phyloP scores from a whole-genome alignment of 2,329 filamentous ascomycete genomes.

The Colletotrichum orchidophilum region DNA sequence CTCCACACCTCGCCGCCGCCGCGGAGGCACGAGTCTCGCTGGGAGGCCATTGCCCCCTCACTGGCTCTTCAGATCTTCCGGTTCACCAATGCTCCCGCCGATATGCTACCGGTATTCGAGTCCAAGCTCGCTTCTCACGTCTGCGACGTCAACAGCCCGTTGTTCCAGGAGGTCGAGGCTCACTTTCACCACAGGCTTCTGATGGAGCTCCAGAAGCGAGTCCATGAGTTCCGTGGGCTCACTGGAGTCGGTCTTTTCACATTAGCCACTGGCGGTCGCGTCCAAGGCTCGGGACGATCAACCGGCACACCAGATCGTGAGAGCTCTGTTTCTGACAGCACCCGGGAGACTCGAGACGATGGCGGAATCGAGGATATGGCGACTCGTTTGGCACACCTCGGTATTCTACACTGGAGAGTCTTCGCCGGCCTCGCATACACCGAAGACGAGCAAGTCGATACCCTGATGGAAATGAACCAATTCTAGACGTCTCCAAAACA shows the following conservation, averaged over 20 bases:
- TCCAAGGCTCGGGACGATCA: slow-evolving; percentile 48
- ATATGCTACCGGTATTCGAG: slow-evolving; percentile 59
- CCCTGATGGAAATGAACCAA: slow-evolving; percentile 43
- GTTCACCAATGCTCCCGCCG: slow-evolving; percentile 60
- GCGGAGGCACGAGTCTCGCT: slow-evolving; percentile 55
- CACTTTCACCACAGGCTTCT: slow-evolving; percentile 60
- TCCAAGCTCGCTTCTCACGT: slow-evolving; percentile 57
- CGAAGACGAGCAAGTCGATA: slow-evolving; percentile 48
- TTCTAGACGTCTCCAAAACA: slow-evolving; percentile 30
- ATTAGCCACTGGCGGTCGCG: slow-evolving; percentile 61
- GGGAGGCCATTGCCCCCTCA: slow-evolving; percentile 61
- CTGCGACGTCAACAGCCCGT: slow-evolving; percentile 51
- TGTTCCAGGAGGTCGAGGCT: slow-evolving; percentile 60
- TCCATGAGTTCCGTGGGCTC: slow-evolving; percentile 62
- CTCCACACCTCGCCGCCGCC: slow-evolving; percentile 60
- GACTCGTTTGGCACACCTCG: slow-evolving; percentile 82
- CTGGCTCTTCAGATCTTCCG: slow-evolving; percentile 68
- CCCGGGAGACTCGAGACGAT: slow-evolving; percentile 59
- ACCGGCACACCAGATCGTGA: slow-evolving; percentile 44
- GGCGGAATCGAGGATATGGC: slow-evolving; percentile 73
- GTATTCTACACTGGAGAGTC: slow-evolving; percentile 88
- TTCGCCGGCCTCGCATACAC: slow-evolving; percentile 82
- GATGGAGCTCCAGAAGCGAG: slow-evolving; percentile 57
- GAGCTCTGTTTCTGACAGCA: slow-evolving; percentile 40
- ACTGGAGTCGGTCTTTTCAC: slow-evolving; percentile 64